phyloP scores from a whole-genome alignment of 73 alveolate genomes.

The Breviolum minutum region DNA sequence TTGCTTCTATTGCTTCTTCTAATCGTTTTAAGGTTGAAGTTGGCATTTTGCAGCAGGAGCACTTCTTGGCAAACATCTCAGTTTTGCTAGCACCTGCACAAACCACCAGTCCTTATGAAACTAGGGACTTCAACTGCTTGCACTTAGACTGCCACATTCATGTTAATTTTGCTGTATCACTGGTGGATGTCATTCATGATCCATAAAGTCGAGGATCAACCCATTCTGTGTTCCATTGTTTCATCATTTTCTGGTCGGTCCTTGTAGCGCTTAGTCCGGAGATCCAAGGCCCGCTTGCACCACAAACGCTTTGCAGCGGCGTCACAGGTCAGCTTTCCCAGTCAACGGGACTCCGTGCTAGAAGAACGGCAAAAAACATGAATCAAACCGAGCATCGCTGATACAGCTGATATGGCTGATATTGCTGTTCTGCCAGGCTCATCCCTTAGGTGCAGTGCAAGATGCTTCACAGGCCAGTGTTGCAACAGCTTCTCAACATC shows the following conservation, averaged over 20 bases:
- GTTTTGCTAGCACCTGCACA: too few species aligned
- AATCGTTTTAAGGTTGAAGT: slow-evolving; percentile 26
- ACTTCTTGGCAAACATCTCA: slow-evolving; percentile 21
- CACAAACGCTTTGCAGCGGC: slow-evolving; percentile 70
- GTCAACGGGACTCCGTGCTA: background rate
- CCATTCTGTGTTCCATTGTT: background rate
- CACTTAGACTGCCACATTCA: background rate
- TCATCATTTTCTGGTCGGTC: too few species aligned
- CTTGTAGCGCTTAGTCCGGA: too few species aligned
- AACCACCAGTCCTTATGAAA: background rate
- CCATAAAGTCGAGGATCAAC: background rate
- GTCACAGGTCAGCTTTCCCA: slow-evolving; percentile 12
- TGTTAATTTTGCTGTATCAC: background rate
- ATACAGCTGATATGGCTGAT: background rate
- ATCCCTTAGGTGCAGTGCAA: slow-evolving; percentile 35
- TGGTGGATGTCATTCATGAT: background rate
- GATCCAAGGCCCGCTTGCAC: slow-evolving; percentile 60
- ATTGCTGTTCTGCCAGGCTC: background rate
- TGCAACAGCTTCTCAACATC: background rate
- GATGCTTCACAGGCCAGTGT: slow-evolving; percentile 35
- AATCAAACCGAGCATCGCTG: background rate
- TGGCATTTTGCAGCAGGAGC: slow-evolving; percentile 61
- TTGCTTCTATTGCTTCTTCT: background rate
- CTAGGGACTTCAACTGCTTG: background rate
- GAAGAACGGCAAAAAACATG: background rate